phyloP scores from a whole-genome alignment of 1,284 basidiomycete species.

The Ceratobasidium theobromae region DNA sequence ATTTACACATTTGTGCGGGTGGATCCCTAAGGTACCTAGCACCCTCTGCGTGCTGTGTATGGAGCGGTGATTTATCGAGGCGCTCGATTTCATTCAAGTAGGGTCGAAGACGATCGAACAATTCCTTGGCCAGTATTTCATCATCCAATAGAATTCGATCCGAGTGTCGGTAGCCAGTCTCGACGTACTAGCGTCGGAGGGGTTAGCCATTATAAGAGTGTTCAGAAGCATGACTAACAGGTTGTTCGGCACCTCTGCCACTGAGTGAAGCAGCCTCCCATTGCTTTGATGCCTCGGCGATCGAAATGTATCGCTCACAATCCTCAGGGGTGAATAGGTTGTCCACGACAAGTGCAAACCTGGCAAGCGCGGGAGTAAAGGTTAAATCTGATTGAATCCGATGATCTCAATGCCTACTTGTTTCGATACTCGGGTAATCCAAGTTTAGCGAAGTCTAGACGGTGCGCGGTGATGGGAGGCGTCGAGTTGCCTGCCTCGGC shows the following conservation, averaged over 20 bases:
- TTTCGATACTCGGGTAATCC: constrained; percentile 34
- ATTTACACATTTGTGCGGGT: neutral
- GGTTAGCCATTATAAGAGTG: too few relatives aligned
- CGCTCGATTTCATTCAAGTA: constrained; percentile 32
- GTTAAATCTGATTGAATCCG: neutral
- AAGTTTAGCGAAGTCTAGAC: constrained; percentile 31
- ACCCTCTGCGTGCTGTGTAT: neutral
- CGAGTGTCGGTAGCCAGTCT: constrained; percentile 34
- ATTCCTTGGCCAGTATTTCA: constrained; percentile 27
- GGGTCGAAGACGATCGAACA: constrained; percentile 32
- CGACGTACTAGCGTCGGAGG: constrained; percentile 1
- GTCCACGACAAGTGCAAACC: constrained; percentile 34
- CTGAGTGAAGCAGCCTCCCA: constrained; percentile 31
- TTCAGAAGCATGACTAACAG: neutral
- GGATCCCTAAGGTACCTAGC: neutral
- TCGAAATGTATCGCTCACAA: constrained; percentile 28
- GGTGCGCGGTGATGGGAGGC: constrained; percentile 28
- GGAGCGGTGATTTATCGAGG: constrained; percentile 11
- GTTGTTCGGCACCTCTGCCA: neutral
- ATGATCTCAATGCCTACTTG: too few relatives aligned
- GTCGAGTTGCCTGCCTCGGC: neutral
- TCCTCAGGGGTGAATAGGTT: constrained; percentile 34
- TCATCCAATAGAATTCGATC: constrained; percentile 33
- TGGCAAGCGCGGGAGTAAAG: neutral
- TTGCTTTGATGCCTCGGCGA: constrained; percentile 1